A percentile compares a stretch with the other conserved stretches of the same genome.
These are phyloP conservation scores for Termitomyces titanicus DNA, from an alignment of 768 basidiomycete genomes.

Conservation along the genomic window DNA sequence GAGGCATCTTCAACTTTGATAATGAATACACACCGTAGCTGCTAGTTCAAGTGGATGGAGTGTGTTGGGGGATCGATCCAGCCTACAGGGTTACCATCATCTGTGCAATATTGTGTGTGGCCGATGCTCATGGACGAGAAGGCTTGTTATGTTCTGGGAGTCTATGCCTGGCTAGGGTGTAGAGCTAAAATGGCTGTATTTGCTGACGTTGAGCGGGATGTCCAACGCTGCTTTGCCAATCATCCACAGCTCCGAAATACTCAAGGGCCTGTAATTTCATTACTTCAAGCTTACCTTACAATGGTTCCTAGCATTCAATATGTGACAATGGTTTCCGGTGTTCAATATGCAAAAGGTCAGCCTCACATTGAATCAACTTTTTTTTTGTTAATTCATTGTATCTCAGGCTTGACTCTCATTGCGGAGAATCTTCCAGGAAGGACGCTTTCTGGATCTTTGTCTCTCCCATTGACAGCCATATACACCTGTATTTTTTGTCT, in stretches of 20 bases:
- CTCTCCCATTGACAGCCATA: conserved; percentile 79
- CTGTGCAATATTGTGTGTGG: conserved; percentile 85
- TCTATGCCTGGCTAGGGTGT: conserved; percentile 62
- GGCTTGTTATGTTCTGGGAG: conserved; percentile 60
- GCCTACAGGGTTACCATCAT: conserved; percentile 70
- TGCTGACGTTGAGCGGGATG: conserved; percentile 58
- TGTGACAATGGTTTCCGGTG: too few relatives aligned
- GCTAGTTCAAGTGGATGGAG: conserved; percentile 78
- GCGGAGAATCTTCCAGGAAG: conserved; percentile 77
- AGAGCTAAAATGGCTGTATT: conserved; percentile 48
- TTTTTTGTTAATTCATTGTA: neutral
- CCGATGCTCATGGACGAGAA: conserved; percentile 75
- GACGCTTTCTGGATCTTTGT: conserved; percentile 91
- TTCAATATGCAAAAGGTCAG: conserved; percentile 63
- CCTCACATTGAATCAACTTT: conserved; percentile 5
- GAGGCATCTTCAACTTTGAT: conserved; percentile 37
- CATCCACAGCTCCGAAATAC: conserved; percentile 56
- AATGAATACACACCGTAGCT: conserved; percentile 66
- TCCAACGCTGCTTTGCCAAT: conserved; percentile 48
- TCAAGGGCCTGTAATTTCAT: conserved; percentile 50
- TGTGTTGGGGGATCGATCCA: conserved; percentile 50
- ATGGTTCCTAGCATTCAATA: too few relatives aligned
- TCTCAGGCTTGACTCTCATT: conserved; percentile 62
- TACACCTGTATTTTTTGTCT: conserved; percentile 71
- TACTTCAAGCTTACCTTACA: conserved; percentile 70